Evolutionary conservation across 495 filamentous ascomycete genomes (phyloP).

Genomic region (Ramalina peruviana): DNA sequence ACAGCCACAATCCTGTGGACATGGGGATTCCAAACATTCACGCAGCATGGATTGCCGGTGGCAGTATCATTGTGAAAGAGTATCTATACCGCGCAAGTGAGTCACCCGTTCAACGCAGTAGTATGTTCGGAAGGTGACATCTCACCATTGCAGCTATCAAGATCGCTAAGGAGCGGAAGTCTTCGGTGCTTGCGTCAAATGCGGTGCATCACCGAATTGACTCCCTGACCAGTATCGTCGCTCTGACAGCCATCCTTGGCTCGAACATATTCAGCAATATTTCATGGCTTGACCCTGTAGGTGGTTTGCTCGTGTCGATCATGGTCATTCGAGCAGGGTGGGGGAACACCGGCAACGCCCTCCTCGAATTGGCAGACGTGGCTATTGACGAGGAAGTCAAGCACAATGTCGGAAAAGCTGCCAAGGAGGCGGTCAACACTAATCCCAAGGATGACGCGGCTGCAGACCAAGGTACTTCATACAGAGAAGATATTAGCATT

Average conservation of each 20-base stretch:
- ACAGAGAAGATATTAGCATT: constrained; percentile 41
- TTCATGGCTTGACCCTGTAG: constrained; percentile 88
- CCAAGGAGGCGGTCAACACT: constrained; percentile 38
- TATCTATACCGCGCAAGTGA: constrained; percentile 94
- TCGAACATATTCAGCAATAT: constrained; percentile 75
- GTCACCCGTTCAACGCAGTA: constrained; percentile 17
- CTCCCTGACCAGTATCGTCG: constrained; percentile 85
- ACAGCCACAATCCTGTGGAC: constrained; percentile 40
- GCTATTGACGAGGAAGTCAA: constrained; percentile 74
- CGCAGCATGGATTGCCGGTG: constrained; percentile 89
- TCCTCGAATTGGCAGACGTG: constrained; percentile 82
- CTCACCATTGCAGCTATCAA: constrained; percentile 62
- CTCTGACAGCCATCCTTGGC: constrained; percentile 71
- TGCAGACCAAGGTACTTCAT: constrained; percentile 13
- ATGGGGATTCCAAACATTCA: constrained; percentile 64
- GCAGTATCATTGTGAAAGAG: constrained; percentile 83
- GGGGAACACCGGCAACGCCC: constrained; percentile 65
- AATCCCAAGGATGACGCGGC: constrained; percentile 5
- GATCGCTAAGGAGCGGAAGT: constrained; percentile 85
- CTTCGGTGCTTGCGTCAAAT: constrained; percentile 91
- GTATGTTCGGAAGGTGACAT: constrained; percentile 11
- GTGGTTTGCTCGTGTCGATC: constrained; percentile 75
- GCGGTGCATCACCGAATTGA: constrained; percentile 94
- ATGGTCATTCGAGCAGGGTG: constrained; percentile 88
- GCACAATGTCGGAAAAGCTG: constrained; percentile 47